phyloP scores from a whole-genome alignment of 768 basidiomycete genomes.

The Leccinum sublutescens region DNA sequence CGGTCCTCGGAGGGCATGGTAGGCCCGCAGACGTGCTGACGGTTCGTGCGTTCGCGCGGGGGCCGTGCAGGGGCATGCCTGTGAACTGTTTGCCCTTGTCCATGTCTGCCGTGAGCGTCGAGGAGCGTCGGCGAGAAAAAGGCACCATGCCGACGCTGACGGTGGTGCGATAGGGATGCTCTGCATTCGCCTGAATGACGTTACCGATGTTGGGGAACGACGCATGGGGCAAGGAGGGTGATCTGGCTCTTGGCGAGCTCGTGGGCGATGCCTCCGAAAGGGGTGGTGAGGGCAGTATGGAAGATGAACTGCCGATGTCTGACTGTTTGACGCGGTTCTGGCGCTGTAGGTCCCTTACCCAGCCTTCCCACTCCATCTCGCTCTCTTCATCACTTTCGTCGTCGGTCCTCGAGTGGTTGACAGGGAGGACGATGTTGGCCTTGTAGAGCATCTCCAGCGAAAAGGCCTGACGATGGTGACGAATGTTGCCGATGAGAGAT shows the following conservation, averaged over 20 bases:
- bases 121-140: slow-evolving; percentile 24
- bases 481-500: slow-evolving; percentile 20
- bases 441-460: slow-evolving; percentile 27
- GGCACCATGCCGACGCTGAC: slow-evolving; percentile 23
- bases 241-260: slow-evolving; percentile 21
- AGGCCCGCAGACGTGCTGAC: neutral
- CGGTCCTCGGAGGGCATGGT: neutral
- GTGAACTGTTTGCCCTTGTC: slow-evolving; percentile 8
- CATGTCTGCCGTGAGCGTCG: slow-evolving; percentile 21
- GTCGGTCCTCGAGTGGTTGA: slow-evolving; percentile 23
- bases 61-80: slow-evolving; percentile 1
- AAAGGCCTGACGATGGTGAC: slow-evolving; percentile 22
- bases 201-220: slow-evolving; percentile 26
- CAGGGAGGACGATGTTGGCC: neutral
- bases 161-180: slow-evolving; percentile 13
- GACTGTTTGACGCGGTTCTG: slow-evolving; percentile 27
- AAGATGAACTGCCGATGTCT: slow-evolving; percentile 1
- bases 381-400: slow-evolving; percentile 43
- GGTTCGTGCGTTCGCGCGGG: neutral
- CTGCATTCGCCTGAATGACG: slow-evolving; percentile 16
- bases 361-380: slow-evolving; percentile 67
- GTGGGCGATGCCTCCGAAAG: slow-evolving; percentile 27
- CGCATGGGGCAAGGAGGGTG: slow-evolving; percentile 6
- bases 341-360: slow-evolving; percentile 56
- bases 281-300: slow-evolving; percentile 27